Evolutionary conservation across 2,329 filamentous ascomycete species (phyloP).

Genomic region (Talaromyces piceae): DNA sequence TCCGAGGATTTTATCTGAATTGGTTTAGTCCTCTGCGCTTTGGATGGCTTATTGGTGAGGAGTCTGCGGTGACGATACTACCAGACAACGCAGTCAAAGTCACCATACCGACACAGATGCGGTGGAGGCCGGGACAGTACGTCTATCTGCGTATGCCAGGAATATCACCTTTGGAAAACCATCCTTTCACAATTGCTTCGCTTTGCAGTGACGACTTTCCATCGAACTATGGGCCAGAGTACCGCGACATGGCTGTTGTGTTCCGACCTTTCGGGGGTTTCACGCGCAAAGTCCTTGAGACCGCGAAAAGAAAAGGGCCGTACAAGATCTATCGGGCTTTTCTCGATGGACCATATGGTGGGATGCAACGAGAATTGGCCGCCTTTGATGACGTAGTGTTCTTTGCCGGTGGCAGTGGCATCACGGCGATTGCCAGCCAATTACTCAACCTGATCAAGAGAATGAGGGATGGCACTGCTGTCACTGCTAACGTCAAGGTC

Average conservation of each 20-base stretch:
- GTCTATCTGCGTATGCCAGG: constrained; percentile 92
- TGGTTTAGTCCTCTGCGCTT: constrained; percentile 75
- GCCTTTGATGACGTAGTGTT: constrained; percentile 91
- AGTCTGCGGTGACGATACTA: constrained; percentile 81
- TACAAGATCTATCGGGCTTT: constrained; percentile 90
- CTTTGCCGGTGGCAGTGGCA: constrained; percentile 88
- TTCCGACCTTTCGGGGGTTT: constrained; percentile 91
- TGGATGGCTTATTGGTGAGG: constrained; percentile 81
- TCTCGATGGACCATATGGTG: constrained; percentile 88
- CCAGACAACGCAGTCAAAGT: constrained; percentile 93
- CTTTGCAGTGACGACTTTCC: constrained; percentile 90
- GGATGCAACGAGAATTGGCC: constrained; percentile 81
- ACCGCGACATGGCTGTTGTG: constrained; percentile 80
- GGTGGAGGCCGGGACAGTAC: constrained; percentile 89
- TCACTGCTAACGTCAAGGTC: constrained; percentile 82
- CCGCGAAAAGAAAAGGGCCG: constrained; percentile 74
- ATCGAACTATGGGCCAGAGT: constrained; percentile 80
- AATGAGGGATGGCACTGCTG: constrained; percentile 89
- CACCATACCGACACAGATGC: constrained; percentile 86
- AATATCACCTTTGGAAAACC: constrained; percentile 83
- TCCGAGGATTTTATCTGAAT: constrained; percentile 78
- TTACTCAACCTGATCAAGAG: constrained; percentile 90
- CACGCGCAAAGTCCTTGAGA: constrained; percentile 75
- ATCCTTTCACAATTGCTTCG: constrained; percentile 91
- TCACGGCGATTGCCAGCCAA: constrained; percentile 88